Base-by-base conservation (phyloP, 306 rosid species). In the Erythrophleum fordii region DNA sequence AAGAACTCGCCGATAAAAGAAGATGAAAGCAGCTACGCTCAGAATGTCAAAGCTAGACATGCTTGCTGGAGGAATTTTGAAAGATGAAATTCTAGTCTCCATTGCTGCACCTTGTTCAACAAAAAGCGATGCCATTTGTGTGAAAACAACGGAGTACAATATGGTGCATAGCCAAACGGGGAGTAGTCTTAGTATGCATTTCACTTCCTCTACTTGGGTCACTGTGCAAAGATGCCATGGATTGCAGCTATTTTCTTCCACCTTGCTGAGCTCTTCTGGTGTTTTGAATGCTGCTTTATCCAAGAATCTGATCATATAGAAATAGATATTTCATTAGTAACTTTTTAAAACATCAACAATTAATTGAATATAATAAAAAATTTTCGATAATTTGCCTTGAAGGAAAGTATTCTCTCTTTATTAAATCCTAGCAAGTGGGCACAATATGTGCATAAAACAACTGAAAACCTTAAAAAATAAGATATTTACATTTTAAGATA, bases 81-180 rank as follows among this genome's bases (percentile, higher is more conserved):
- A 93, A 44, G 71, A 48, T n/a, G 91, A 83, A 5, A 93, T 39
- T 66, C 60, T 80, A 18, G 93, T 89, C 35, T 88, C 84, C 97
- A 93, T 93, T 20, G 82, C 88, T 39, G 89, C 92, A 46, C 97
- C 97, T 91, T 93, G 97, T 73, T 89, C 97, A 48, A 93, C 94
- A 81, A 93, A 93, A 39, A 89, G 89, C 49, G 97, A 91, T 28
- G 93, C 94, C 97, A 91, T 93, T 78, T 93, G 97, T n/a, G 96
- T 88, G 84, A 93, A 93, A 35, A 91, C 92, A 20, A 93, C 96
- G 0, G 97, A 93, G 85, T 88, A 93, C 17, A 91, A 55, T 8
- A 93, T 93, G 17, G 97, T 89, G 87, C 96, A 93, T 1, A 93
- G 80, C 97, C 97, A 93, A 6, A 93, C 88, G 29, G 96, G 97